Evolutionary conservation across 2,329 filamentous ascomycete genomes (phyloP), one percentile per base, ranked within the genome.

Genomic region (Tolypocladium ovalisporum): DNA sequence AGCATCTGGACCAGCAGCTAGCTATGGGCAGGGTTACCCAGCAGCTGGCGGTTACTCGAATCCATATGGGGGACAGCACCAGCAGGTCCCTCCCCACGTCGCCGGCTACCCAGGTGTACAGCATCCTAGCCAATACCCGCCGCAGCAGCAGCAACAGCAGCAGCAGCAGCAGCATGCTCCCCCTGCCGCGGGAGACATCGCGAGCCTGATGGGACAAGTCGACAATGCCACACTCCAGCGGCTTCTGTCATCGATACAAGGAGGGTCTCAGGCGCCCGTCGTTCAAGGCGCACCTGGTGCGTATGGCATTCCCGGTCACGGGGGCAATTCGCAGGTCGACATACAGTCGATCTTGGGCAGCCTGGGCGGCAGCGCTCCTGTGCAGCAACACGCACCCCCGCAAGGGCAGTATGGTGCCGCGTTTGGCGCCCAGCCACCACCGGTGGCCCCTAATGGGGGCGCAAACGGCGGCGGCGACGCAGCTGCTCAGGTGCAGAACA

Each of bases 161-260:
- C 37, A 40, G 17, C 37, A 57, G 55, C 65, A 58, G 57, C 66
- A 65, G 54, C 70, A 40, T 64, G 52, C 69, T 71, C 57, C 69
- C 70, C 63, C 68, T 64, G 55, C 63, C 36, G 62, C 71, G 1
- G 68, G 77, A 13, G 86, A 87, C 59, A 74, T 90, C 53, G 82
- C 83, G 17, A 84, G 77, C 57, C 71, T 90, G 44, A 83, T 91
- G 61, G 79, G 84, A 17, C 83, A 82, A 39, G 76, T 92, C 34
- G 88, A 92, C 63, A 82, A 83, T 39, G 78, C 80, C 42, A 83
- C 85, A 7, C 74, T 93, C n/a, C 88, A 90, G 65, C 86, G 82
- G 56, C 74, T 93, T 6, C 72, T 92, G 7, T 79, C 83, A 22
- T 80, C 83, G 10, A 78, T 90, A 56, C 71, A 74, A 57, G 60